Evolutionary conservation across 2,329 filamentous ascomycete species (phyloP).

Genomic region (Myriosclerotinia scirpicola): DNA sequence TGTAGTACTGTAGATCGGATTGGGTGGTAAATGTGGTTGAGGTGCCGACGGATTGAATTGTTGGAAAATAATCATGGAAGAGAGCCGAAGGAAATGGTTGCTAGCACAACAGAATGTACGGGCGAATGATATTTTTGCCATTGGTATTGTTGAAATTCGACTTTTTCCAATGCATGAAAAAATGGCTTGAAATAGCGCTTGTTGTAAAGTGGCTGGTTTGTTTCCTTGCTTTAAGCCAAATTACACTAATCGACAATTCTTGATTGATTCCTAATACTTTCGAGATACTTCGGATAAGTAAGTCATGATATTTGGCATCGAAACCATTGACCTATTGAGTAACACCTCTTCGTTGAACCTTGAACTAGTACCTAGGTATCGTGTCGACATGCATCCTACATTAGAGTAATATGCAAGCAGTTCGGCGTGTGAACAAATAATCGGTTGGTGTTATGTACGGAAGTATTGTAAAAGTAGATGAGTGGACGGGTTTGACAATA

Average conservation of each 20-base stretch:
- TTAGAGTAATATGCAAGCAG: constrained; percentile 1
- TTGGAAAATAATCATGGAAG: constrained; percentile 9
- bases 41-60: constrained; percentile 6
- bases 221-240: neutral
- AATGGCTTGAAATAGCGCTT: constrained; percentile 11
- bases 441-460: constrained; percentile 13
- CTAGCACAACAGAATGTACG: constrained; percentile 6
- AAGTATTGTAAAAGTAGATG: constrained; percentile 16
- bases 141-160: constrained; percentile 2
- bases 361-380: constrained; percentile 8
- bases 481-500: constrained; percentile 3
- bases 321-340: constrained; percentile 12
- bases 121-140: constrained; percentile 8
- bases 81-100: neutral
- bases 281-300: neutral
- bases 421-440: constrained; percentile 17
- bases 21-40: neutral
- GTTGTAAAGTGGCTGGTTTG: constrained; percentile 10
- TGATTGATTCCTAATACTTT: neutral
- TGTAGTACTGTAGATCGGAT: neutral
- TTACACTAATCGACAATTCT: neutral
- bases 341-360: neutral
- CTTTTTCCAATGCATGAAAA: constrained; percentile 14
- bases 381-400: constrained; percentile 14
- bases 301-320: neutral